These are phyloP conservation scores for Pseudonitzschia delicatissima DNA, from an alignment of 108 stramenopile genomes.

Conservation along the genomic window DNA sequence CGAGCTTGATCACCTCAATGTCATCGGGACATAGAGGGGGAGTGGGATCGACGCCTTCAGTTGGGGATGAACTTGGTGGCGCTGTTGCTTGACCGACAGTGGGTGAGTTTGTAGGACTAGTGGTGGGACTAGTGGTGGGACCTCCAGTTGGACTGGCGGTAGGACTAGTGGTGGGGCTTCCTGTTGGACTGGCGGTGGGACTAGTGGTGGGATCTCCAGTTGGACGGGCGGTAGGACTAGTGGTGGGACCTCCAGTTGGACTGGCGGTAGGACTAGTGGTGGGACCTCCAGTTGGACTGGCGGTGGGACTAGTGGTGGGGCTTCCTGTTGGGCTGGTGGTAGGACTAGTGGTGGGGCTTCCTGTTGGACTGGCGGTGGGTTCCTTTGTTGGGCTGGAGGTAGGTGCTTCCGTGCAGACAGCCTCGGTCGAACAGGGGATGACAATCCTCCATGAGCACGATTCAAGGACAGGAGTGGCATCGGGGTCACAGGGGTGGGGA, in stretches of 20 bases:
- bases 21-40: not conserved
- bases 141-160: not conserved
- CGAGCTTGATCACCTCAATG: not conserved
- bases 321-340: not conserved
- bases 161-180: not conserved
- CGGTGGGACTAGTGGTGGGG: not conserved
- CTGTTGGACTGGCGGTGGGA: too few relatives aligned
- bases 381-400: not conserved
- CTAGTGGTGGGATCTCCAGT: not conserved
- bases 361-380: not conserved
- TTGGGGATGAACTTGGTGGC: not conserved
- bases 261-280: not conserved
- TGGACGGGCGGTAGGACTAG: not conserved
- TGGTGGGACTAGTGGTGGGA: too few relatives aligned
- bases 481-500: not conserved
- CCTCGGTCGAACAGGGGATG: not conserved
- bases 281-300: not conserved
- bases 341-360: not conserved
- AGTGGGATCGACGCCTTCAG: too few relatives aligned
- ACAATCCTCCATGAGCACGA: conserved; percentile 4
- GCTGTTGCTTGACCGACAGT: too few relatives aligned
- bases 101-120: too few relatives aligned
- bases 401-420: not conserved
- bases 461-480: not conserved
- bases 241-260: not conserved